Evolutionary conservation across 345 rosid species (phyloP), one percentile per base, ranked within the genome.

Genomic region (Lumnitzera racemosa): DNA sequence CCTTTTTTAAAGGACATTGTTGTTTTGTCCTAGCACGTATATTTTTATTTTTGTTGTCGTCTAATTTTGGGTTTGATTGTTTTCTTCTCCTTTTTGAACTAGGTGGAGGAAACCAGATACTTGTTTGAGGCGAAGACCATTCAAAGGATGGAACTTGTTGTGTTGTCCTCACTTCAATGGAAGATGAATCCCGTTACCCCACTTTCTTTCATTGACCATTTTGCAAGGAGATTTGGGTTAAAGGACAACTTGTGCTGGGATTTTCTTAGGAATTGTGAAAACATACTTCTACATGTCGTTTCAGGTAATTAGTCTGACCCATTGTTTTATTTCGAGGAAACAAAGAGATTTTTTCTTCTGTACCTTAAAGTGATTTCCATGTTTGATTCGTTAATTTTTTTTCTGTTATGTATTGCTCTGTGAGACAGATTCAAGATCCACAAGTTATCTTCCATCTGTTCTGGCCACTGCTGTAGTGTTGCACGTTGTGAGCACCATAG

Each of bases 101-200:
- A 87, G 96, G 89, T 76, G 65, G 89, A 72, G 72, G 91, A 78
- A 13, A 62, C 78, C 55, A 73, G 54, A 67, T 80, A 69, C 51
- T n/a, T 81, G 53, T 88, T 88, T 63, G 87, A 88, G 55, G 72
- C 72, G 3, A 63, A 63, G 47, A 63, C 64, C 1, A 53, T 69
- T 3, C 67, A 58, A 63, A 81, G 70, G 57, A 88, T 81, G 96
- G 96, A 88, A 80, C 67, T 88, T 59, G 56, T 85, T 64, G 80
- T 88, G 51, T 84, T 88, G 17, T 81, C 96, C 10, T 61, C 89
- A n/a, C 96, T 88, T 12, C 59, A 70, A 50, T 88, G 96, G 96
- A 79, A 73, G 80, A 85, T 88, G 89, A 79, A 83, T 60, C 96
- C 96, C 12, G 81, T 88, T 11, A 85, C 89, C 54, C 80, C 91